Percentiles rank a stretch among this genome's conserved stretches.
Evolutionary conservation across 805 yeast species (phyloP).

Genomic region (Kazachstania martiniae): DNA sequence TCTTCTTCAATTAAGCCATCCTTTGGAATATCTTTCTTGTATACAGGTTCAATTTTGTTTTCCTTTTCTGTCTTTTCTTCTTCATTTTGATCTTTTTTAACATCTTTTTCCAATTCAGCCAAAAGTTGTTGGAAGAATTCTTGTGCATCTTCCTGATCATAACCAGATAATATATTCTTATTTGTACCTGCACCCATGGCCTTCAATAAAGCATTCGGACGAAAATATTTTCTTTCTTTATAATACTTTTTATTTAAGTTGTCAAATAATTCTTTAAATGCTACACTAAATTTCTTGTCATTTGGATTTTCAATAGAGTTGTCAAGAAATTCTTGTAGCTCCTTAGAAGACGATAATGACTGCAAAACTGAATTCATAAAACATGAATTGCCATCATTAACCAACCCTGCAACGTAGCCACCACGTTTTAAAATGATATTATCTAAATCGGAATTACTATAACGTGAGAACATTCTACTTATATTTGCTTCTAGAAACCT

Average conservation of each 20-base stretch:
- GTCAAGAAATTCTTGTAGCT: constrained; percentile 46
- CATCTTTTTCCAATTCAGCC: constrained; percentile 45
- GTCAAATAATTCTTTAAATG: constrained; percentile 41
- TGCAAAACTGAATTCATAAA: constrained; percentile 90
- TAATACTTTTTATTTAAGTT: constrained; percentile 49
- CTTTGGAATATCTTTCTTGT: constrained; percentile 23
- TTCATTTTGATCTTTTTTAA: constrained; percentile 13
- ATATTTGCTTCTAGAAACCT: no score
- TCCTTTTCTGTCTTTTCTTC: constrained; percentile 6
- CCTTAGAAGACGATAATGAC: constrained; percentile 62
- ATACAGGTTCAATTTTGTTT: constrained; percentile 14
- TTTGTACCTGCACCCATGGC: constrained; percentile 72
- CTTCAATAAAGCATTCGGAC: constrained; percentile 48
- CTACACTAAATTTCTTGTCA: constrained; percentile 41
- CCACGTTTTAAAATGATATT: constrained; percentile 52
- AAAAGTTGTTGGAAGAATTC: constrained; percentile 81
- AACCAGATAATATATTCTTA: constrained; percentile 67
- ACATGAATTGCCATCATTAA: constrained; percentile 88
- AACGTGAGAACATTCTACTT: no score
- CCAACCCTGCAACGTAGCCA: constrained; percentile 74
- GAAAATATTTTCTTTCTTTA: constrained; percentile 43
- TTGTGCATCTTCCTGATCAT: constrained; percentile 94
- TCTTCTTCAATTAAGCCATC: constrained; percentile 33
- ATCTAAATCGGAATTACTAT: no score
- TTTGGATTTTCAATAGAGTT: constrained; percentile 25